Evolutionary conservation across 306 rosid genomes (phyloP), one percentile per base, ranked within the genome.

Genomic region (Cucumis melo): DNA sequence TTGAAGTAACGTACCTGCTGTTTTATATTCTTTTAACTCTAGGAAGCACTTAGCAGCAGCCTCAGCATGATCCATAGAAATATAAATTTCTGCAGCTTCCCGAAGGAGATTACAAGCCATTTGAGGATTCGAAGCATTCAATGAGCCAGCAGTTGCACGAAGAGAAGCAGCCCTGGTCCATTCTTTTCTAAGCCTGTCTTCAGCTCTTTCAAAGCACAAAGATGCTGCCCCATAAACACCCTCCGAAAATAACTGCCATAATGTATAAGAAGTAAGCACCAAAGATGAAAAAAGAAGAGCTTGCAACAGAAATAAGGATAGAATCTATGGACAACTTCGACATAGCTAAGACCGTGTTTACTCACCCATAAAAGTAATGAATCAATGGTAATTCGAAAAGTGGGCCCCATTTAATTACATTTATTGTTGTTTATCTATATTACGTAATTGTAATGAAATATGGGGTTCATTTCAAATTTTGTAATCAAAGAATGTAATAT

Each of bases 191-290:
- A 81, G 78, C 17, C 83, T 59, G 77, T 92, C 96, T 55, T 82
- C 83, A 27, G 93, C 97, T 86, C 87, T 88, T 81, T 87, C 88
- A 80, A 92, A 92, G 79, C 97, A 92, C 87, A 85, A 85, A 59
- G 92, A 87, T 41, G 97, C 96, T 88, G 82, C 86, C 81, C 81
- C 88, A 38, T 74, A 92, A 58, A 90, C 86, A 41, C 84, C 84
- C 79, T 88, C 92, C 66, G 78, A 54, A 80, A 80, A 92, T 5
- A 92, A 79, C 97, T 90, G 87, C 84, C 79, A 78, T 27, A 14
- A 67, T 57, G 57, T 8, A 78, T 29, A 57, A 34, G 24, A 54
- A 59, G 63, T 13, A 24, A 59, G 15, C 38, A 58, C 8, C 62
- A 68, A 58, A 61, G 23, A 39, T 41, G 11, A 16, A 23, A 41